Evolutionary conservation across 805 yeast species (phyloP), one percentile per base, ranked within the genome.

Genomic region (Schizosaccharomyces pombe): DNA sequence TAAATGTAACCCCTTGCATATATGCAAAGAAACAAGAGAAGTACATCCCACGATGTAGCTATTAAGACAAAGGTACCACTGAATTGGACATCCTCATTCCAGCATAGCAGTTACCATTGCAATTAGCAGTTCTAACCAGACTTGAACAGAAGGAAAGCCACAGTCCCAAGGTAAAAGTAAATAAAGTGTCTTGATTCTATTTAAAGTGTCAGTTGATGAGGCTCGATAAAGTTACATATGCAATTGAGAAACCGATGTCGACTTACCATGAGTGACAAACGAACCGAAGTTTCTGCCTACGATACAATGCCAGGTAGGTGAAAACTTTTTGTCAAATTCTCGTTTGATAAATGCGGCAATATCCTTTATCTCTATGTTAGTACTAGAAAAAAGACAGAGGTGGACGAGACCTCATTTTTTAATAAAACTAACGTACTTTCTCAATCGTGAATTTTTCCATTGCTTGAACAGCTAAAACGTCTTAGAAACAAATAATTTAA

Each of bases 271-370:
- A 37, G 82, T 75, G 26, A 77, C 82, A 60, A 73, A 76, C 52
- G 77, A 71, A 12, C 82, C 82, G 62, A 77, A 77, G 54, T 76
- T 72, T 58, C 69, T 66, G 24, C 82, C 82, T 31, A 76, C 82
- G 53, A 77, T 70, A 31, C 77, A 77, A 62, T 77, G 82, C 82
- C 82, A 77, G 6, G 79, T 70, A 28, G 75, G 72, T 0, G 80
- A 79, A 59, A 70, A 76, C 51, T 70, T 63, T 33, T 70, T 68
- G 60, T 77, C 82, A 61, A 77, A 67, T 57, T 73, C 79, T 60
- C 75, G 75, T 63, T 78, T 77, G 53, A 77, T 67, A 56, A 64
- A 71, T 2, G 78, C 72, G 24, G 82, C 82, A 34, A 76, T 69
- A 56, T 78, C 82, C 62, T 61, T 29, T 1, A 16, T 3, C 28